Conservation (phyloP, 345 rosid genomes). For the Syzygium aqueum region DNA sequence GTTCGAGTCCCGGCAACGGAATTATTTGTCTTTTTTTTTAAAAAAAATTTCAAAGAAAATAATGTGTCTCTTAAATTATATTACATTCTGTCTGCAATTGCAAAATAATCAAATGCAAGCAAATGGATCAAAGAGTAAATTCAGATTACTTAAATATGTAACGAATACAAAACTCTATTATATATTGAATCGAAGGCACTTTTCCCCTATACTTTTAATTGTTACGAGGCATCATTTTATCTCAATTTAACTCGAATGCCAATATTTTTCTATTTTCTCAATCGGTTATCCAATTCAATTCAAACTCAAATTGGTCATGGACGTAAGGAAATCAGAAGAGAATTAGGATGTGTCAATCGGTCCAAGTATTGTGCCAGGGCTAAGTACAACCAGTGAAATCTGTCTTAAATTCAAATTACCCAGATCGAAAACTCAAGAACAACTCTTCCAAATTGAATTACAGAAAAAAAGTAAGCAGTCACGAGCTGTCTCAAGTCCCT, state of each 20-base stretch:
- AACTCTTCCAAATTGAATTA: not conserved
- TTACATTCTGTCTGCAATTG: not conserved
- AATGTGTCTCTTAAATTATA: not conserved
- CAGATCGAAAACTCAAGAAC: not conserved
- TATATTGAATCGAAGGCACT: accelerated
- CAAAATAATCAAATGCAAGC: not conserved
- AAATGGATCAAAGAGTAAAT: not conserved
- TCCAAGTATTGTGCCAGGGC: not conserved
- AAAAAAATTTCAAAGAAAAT: not conserved
- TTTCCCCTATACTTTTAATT: not conserved
- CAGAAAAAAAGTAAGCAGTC: not conserved
- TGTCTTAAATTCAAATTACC: not conserved
- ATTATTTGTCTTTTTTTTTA: not conserved
- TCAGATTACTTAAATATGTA: not conserved
- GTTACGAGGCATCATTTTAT: accelerated
- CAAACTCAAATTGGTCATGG: not conserved
- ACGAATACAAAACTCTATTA: not conserved
- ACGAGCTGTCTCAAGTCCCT: not conserved
- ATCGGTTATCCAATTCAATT: not conserved
- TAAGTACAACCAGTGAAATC: not conserved
- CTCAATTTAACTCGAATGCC: not conserved
- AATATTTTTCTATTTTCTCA: not conserved
- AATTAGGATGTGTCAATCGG: not conserved
- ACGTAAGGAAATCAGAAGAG: not conserved
- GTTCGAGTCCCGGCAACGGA: slow-evolving; percentile 91